Evolutionary conservation across 768 basidiomycete genomes (phyloP).

Genomic region (Mycena floridula): DNA sequence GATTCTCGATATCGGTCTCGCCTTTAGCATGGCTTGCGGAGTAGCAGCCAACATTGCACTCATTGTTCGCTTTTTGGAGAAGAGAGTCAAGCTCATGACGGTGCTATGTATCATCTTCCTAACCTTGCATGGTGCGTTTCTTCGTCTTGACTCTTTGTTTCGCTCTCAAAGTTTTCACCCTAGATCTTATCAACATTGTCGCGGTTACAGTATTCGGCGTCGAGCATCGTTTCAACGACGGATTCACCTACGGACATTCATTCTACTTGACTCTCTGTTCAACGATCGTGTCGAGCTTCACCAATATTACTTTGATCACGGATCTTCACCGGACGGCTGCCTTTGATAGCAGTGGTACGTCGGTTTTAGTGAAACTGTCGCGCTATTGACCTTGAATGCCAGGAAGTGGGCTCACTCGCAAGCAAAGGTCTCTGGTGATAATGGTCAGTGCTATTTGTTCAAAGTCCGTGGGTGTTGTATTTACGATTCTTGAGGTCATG

Average conservation of each 20-base stretch:
- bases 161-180: not conserved
- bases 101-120: conserved; percentile 57
- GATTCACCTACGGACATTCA: conserved; percentile 62
- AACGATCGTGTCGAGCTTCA: conserved; percentile 56
- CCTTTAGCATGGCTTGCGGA: conserved; percentile 61
- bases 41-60: conserved; percentile 64
- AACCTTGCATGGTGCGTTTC: conserved; percentile 58
- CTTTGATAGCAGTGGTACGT: conserved; percentile 58
- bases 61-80: conserved; percentile 68
- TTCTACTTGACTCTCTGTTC: conserved; percentile 80
- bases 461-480: too few species aligned
- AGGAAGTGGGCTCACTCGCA: conserved; percentile 79
- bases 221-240: conserved; percentile 52
- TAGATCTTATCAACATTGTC: conserved; percentile 66
- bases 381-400: not conserved
- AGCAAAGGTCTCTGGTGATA: conserved; percentile 75
- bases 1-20: conserved; percentile 56
- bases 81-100: conserved; percentile 54
- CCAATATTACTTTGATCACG: conserved; percentile 60
- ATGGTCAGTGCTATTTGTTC: too few species aligned
- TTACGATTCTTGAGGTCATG: too few species aligned
- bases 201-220: conserved; percentile 59
- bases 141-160: not conserved
- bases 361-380: not conserved
- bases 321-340: conserved; percentile 56